These are phyloP conservation scores for Fusarium haematococcum DNA, from an alignment of 2,329 filamentous ascomycete species.

Conservation along the genomic window DNA sequence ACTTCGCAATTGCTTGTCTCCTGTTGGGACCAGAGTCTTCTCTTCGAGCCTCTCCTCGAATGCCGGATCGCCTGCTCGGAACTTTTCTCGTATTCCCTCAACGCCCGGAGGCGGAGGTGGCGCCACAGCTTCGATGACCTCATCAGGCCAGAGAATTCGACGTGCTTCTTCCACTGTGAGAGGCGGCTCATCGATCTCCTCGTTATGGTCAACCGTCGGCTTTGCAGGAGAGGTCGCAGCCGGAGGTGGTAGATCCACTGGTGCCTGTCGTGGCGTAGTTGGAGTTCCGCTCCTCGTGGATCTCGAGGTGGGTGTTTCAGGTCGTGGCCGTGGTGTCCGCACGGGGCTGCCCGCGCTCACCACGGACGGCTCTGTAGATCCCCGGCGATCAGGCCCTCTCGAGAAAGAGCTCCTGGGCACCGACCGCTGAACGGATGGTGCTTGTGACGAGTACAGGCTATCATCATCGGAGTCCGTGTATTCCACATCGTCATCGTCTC, in stretches of 20 bases:
- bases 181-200: slow-evolving; percentile 46
- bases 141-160: slow-evolving; percentile 55
- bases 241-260: slow-evolving; percentile 14
- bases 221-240: slow-evolving; percentile 7
- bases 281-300: slow-evolving; percentile 32
- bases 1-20: slow-evolving; percentile 51
- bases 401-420: slow-evolving; percentile 28
- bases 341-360: slow-evolving; percentile 33
- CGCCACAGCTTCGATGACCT: slow-evolving; percentile 32
- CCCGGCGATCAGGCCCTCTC: slow-evolving; percentile 11
- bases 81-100: slow-evolving; percentile 55
- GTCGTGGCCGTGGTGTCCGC: slow-evolving; percentile 28
- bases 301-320: slow-evolving; percentile 36
- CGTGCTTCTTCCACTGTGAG: slow-evolving; percentile 56
- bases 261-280: slow-evolving; percentile 34
- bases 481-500: slow-evolving; percentile 42
- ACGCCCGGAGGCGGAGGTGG: slow-evolving; percentile 21
- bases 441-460: slow-evolving; percentile 37
- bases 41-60: slow-evolving; percentile 50
- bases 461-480: slow-evolving; percentile 41
- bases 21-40: slow-evolving; percentile 52
- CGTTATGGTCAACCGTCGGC: slow-evolving; percentile 14
- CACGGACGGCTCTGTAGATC: slow-evolving; percentile 29
- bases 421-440: slow-evolving; percentile 30
- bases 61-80: slow-evolving; percentile 50